Conservation (phyloP, 2,329 filamentous ascomycete species). For the Hymenoscyphus repandus region DNA sequence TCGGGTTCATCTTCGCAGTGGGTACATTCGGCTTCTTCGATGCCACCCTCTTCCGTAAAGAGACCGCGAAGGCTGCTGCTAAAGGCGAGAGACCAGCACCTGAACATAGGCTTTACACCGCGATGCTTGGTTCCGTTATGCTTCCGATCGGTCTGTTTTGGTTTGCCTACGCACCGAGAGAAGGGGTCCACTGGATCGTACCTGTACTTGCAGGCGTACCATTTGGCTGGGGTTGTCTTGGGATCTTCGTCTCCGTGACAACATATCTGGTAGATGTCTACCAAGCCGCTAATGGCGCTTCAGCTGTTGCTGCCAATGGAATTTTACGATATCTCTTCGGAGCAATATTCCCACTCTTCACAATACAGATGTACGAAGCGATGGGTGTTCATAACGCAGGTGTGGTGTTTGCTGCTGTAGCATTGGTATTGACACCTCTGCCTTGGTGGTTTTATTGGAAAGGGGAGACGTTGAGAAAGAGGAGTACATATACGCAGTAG, state of each 20-base stretch:
- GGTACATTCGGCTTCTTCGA: conserved; percentile 39
- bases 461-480: conserved; percentile 32
- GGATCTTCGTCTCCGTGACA: conserved; percentile 41
- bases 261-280: conserved; percentile 28
- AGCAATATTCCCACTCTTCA: conserved; percentile 28
- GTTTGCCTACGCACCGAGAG: conserved; percentile 21
- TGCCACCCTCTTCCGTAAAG: conserved; percentile 48
- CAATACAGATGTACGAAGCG: conserved; percentile 42
- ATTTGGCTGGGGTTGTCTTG: conserved; percentile 56
- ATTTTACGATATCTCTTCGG: conserved; percentile 25
- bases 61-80: conserved; percentile 6
- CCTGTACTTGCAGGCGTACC: conserved; percentile 25
- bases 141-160: conserved; percentile 32
- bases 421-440: conserved; percentile 36
- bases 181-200: conserved; percentile 27
- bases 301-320: conserved; percentile 27
- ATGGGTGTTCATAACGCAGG: conserved; percentile 40
- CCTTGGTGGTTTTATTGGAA: conserved; percentile 40
- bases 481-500: conserved; percentile 23
- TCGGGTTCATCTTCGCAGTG: conserved; percentile 23
- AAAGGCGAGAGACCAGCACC: conserved; percentile 36
- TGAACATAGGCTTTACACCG: conserved; percentile 52
- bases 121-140: conserved; percentile 42
- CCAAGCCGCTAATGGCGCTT: conserved; percentile 17
- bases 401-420: conserved; percentile 38